phyloP scores from a whole-genome alignment of 768 basidiomycete genomes.

The Gloeostereum incarnatum region DNA sequence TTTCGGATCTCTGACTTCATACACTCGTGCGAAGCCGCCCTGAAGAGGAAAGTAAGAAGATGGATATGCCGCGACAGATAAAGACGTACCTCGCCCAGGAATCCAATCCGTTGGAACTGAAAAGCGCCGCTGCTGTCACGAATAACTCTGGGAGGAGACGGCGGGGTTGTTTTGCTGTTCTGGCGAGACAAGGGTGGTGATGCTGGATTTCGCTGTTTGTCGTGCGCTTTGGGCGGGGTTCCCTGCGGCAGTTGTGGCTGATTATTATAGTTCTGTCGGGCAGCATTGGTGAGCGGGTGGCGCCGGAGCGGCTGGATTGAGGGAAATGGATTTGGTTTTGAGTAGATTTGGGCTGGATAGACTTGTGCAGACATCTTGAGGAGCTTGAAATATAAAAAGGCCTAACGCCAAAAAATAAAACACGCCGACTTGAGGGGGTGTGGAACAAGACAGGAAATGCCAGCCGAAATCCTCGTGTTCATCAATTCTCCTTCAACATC shows the following conservation, averaged over 20 bases:
- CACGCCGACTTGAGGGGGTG: not conserved
- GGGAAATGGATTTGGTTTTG: constrained; percentile 20
- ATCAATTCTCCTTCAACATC: too few species aligned
- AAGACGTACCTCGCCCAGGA: constrained; percentile 76
- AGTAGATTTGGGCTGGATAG: constrained; percentile 25
- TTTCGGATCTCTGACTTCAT: constrained; percentile 74
- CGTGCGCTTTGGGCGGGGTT: constrained; percentile 25
- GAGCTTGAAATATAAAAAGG: too few species aligned
- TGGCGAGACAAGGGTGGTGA: constrained; percentile 73
- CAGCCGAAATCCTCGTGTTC: constrained; percentile 2
- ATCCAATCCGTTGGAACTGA: constrained; percentile 65
- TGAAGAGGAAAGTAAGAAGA: constrained; percentile 12
- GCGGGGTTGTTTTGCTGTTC: constrained; percentile 75
- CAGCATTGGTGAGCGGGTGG: constrained; percentile 32
- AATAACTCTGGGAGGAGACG: constrained; percentile 73
- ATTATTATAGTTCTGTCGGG: constrained; percentile 22
- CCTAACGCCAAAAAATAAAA: constrained; percentile 32
- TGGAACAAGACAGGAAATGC: not conserved
- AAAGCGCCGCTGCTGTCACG: constrained; percentile 47
- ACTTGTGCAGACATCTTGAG: constrained; percentile 23
- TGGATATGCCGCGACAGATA: not conserved
- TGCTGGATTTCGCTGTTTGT: constrained; percentile 27
- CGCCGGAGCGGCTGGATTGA: constrained; percentile 22
- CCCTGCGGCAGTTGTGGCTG: constrained; percentile 19
- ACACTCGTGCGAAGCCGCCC: constrained; percentile 96